Evolutionary conservation across 2,329 filamentous ascomycete species (phyloP), one percentile per base, ranked within the genome.

Genomic region (Colletotrichum higginsianum): DNA sequence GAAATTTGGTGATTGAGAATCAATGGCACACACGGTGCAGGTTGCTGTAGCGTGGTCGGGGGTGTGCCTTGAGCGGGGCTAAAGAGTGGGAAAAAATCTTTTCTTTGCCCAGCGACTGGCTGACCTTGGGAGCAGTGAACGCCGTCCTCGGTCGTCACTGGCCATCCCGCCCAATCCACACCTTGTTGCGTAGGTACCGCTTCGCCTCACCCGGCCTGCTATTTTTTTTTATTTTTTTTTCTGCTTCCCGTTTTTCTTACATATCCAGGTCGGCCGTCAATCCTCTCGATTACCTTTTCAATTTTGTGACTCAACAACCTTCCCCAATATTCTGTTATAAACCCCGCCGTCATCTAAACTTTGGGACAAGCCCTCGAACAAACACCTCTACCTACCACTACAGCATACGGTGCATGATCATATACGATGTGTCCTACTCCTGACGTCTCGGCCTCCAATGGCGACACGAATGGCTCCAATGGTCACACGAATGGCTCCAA

Each of bases 81-180:
- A 60, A 72, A 72, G 52, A 72, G 58, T 69, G 69, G 69, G 6
- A 58, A 72, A 71, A 71, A 69, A 38, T 68, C 47, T 72, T 64
- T 72, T 66, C 49, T 72, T 60, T 46, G 69, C 66, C 42, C 30
- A 69, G 26, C 55, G 69, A 72, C 65, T 72, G 69, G 69, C 35
- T 63, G 60, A 16, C 16, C 47, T 35, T 55, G 40, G 53, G 30
- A 61, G 40, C 50, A 68, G 69, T 66, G 58, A 69, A 72, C 69
- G 69, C 65, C 69, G 69, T 69, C 55, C 69, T 72, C 69, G 66
- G 65, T 69, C 69, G 60, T 72, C 60, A 72, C 69, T 69, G 69
- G 69, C 65, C 66, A 72, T 72, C 69, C 69, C 69, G 65, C 69
- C 69, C 69, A 72, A 72, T 72, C 69, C 69, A 71, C 69, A 69